Percentiles rank a stretch among this genome's conserved stretches.
phyloP scores from a whole-genome alignment of 1,284 basidiomycete genomes.

The Cutaneotrichosporon sp. region DNA sequence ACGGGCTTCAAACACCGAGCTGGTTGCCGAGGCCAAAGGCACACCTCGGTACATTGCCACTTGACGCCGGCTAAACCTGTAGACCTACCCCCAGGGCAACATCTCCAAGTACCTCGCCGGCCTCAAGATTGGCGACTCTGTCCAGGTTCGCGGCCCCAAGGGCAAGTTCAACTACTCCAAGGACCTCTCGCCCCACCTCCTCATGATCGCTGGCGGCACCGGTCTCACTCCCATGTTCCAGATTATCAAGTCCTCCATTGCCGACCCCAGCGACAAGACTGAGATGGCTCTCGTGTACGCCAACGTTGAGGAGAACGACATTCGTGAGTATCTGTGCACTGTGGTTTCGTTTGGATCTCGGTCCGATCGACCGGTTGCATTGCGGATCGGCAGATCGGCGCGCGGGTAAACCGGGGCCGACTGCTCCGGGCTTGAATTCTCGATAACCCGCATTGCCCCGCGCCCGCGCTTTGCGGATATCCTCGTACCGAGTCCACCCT shows the following conservation, averaged over 20 bases:
- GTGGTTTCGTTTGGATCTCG: not conserved
- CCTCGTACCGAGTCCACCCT: not conserved
- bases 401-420: not conserved
- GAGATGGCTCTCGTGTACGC: conserved; percentile 88
- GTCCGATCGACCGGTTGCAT: not conserved
- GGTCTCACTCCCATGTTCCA: conserved; percentile 99
- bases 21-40: not conserved
- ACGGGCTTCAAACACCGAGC: not conserved
- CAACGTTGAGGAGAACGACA: conserved; percentile 86
- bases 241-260: conserved; percentile 81
- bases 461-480: not conserved
- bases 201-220: conserved; percentile 93
- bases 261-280: conserved; percentile 81
- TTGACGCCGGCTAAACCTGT: conserved; percentile 12
- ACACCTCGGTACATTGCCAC: not conserved
- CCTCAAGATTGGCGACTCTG: conserved; percentile 78
- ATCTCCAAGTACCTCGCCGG: conserved; percentile 81
- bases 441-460: not conserved
- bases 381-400: not conserved
- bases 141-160: conserved; percentile 93
- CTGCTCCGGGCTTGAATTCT: not conserved
- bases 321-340: conserved; percentile 54
- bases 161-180: conserved; percentile 83
- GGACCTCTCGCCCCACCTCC: conserved; percentile 70
- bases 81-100: conserved; percentile 97